Conservation (phyloP, 257 asterid genomes). For the Ocimum tenuiflorum region DNA sequence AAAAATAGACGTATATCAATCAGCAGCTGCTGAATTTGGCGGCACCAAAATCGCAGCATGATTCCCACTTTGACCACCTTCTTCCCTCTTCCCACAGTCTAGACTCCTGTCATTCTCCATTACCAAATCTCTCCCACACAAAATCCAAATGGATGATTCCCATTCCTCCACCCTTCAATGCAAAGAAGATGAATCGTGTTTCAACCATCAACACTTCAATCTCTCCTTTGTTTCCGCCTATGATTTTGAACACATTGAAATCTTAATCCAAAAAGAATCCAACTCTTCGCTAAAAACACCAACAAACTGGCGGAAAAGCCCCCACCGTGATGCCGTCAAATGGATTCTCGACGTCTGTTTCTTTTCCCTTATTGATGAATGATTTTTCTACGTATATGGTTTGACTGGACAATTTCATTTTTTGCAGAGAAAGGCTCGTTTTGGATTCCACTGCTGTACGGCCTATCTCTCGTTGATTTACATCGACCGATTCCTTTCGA, state of each 20-base stretch:
- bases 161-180: slow-evolving; percentile 33
- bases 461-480: slow-evolving; percentile 44
- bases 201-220: slow-evolving; percentile 10
- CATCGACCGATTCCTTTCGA: slow-evolving; percentile 40
- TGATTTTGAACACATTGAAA: slow-evolving; percentile 35
- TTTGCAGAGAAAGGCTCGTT: slow-evolving; percentile 33
- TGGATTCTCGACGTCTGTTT: slow-evolving; percentile 47
- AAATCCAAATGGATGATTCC: slow-evolving; percentile 17
- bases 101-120: slow-evolving; percentile 11
- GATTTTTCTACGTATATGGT: background rate
- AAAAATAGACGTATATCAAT: background rate
- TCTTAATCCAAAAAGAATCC: slow-evolving; percentile 31
- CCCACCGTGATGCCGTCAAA: slow-evolving; percentile 33
- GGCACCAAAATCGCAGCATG: slow-evolving; percentile 29
- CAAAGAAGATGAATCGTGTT: slow-evolving; percentile 32
- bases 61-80: slow-evolving; percentile 12
- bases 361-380: background rate
- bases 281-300: slow-evolving; percentile 6
- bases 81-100: slow-evolving; percentile 10
- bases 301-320: slow-evolving; percentile 30
- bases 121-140: background rate
- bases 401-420: background rate
- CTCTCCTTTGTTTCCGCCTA: slow-evolving; percentile 20
- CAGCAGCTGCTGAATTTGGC: slow-evolving; percentile 31
- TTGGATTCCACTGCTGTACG: slow-evolving; percentile 44